Conservation (phyloP, 2,329 filamentous ascomycete species). For the Chaetomium olivaceum region DNA sequence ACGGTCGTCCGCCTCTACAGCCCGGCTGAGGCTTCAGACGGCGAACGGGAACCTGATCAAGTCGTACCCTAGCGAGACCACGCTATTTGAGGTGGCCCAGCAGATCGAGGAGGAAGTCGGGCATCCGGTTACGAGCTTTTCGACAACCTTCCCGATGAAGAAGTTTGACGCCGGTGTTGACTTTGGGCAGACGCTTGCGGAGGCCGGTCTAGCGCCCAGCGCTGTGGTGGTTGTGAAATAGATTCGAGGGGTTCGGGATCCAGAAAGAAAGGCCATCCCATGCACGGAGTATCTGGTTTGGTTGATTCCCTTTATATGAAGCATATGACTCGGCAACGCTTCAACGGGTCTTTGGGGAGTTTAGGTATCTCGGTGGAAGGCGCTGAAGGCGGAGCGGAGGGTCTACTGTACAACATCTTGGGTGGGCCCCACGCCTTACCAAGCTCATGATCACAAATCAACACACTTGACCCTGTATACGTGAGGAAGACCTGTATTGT, state of each 20-base stretch:
- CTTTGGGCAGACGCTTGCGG: conserved; percentile 88
- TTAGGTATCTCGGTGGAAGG: not conserved
- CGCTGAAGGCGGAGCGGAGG: not conserved
- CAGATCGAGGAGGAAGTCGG: conserved; percentile 72
- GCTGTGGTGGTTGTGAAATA: conserved; percentile 80
- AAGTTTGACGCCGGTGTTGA: conserved; percentile 68
- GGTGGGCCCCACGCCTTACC: not conserved
- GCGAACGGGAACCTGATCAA: conserved; percentile 76
- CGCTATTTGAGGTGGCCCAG: conserved; percentile 87
- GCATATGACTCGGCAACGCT: not conserved
- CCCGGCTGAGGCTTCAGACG: conserved; percentile 79
- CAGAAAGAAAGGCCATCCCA: not conserved
- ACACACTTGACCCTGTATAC: not conserved
- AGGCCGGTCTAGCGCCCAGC: conserved; percentile 85
- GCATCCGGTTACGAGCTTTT: conserved; percentile 71
- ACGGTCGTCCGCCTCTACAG: conserved; percentile 71
- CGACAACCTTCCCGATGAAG: conserved; percentile 85
- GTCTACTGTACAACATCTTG: not conserved
- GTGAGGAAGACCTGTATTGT: not conserved
- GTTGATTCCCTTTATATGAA: not conserved
- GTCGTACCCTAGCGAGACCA: conserved; percentile 85
- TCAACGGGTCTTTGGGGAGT: not conserved
- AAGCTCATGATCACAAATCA: not conserved
- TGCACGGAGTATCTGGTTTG: not conserved
- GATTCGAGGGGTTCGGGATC: not conserved